Evolutionary conservation across 768 basidiomycete genomes (phyloP), one percentile per base, ranked within the genome.

Genomic region (Paxillus rubicundulus): DNA sequence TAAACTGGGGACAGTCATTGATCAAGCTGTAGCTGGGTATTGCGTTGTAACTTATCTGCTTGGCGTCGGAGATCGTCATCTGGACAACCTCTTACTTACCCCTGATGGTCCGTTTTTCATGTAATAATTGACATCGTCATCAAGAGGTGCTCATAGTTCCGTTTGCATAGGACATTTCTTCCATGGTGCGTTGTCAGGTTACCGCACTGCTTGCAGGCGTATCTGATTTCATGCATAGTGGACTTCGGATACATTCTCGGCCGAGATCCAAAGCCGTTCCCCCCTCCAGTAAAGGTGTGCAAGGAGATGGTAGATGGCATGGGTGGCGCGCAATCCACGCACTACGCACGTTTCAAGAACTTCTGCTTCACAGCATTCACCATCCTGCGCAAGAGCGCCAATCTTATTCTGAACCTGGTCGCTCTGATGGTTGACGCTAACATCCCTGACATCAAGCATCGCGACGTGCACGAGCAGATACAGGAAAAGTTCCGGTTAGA

Each of bases 301-400:
- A 95, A 96, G 64, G 97, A 98, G 67, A 99, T 98, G 97, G 92
- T 98, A 0, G 97, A 99, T 66, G 96, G 91, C 10, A 96, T 99
- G 94, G 97, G 97, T n/a, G 96, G 97, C 10, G 86, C 91, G 1
- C 84, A 89, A 62, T 96, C 94, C 6, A 82, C 88, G n/a, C 96
- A 98, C 67, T 98, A 98, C 69, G 82, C 86, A 21, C 87, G 95
- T 28, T 99, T 99, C 84, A 94, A 98, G 71, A 88, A 84, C 60
- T 88, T 94, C 58, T 97, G 92, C 68, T 96, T 95, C 70, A 98
- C 96, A n/a, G 97, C 93, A 1, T 98, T 98, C 72, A 90, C 89
- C 48, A 93, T 92, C 63, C 80, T 98, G 50, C 85, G 96, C 59
- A 98, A 98, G 77, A 94, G 90, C 65, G 92, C 96, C 38, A 98